phyloP scores from a whole-genome alignment of 148 eudicot species.

The Rhododendron mucronatum region DNA sequence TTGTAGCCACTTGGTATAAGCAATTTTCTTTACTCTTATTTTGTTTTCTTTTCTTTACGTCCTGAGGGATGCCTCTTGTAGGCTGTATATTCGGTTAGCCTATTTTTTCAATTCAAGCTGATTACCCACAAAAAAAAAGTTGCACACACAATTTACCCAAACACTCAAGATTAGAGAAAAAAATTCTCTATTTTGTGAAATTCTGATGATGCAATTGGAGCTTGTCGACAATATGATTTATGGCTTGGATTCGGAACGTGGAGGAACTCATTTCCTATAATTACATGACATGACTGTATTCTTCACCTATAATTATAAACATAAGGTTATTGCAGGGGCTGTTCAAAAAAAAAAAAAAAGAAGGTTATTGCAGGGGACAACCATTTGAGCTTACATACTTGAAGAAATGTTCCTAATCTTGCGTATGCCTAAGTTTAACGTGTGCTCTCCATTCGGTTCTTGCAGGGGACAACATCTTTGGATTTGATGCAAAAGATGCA shows the following conservation, averaged over 20 bases:
- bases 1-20: too few relatives aligned
- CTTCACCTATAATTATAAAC: neutral
- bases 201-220: neutral
- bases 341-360: too few relatives aligned
- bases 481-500: conserved; percentile 56
- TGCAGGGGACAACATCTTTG: conserved; percentile 87
- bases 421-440: neutral
- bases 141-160: too few relatives aligned
- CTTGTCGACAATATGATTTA: neutral
- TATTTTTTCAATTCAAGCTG: too few relatives aligned
- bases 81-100: too few relatives aligned
- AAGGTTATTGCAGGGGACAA: neutral
- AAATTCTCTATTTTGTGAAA: neutral
- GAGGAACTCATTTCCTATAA: neutral
- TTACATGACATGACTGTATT: neutral
- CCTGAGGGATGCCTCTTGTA: too few relatives aligned
- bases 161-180: neutral
- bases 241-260: neutral
- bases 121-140: too few relatives aligned
- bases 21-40: too few relatives aligned
- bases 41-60: too few relatives aligned
- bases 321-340: neutral
- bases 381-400: neutral
- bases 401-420: conserved; percentile 1
- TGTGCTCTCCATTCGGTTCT: neutral